Evolutionary conservation across 345 rosid species (phyloP), one percentile per base, ranked within the genome.

Genomic region (Rubroshorea leprosula): DNA sequence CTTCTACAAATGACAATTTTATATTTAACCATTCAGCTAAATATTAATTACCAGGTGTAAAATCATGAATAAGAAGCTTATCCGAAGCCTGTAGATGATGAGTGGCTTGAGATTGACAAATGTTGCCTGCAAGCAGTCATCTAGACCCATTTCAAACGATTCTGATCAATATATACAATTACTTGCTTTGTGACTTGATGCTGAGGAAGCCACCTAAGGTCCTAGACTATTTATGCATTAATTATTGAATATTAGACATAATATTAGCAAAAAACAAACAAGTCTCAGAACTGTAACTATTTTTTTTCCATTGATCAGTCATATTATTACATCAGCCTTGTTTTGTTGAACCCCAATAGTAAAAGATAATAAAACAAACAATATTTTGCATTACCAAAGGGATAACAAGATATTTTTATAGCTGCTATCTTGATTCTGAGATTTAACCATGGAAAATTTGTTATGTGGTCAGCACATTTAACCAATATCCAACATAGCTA

Each of bases 41-140:
- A 12, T 46, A 9, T 17, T 25, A 57, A 22, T 41, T 66, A 61
- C 59, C 61, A 51, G 58, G 35, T 22, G 60, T 35, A 59, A 8
- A 46, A 72, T 54, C n/a, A 47, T n/a, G 55, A 41, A 19, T 24
- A 19, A 18, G 7, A 31, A 31, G 23, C 50, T 52, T 21, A 23
- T 21, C 12, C 2, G 51, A 64, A 49, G 59, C 59, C 27, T 49
- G 48, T 6, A 60, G 38, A 19, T 53, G 44, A 22, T 6, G 21
- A 24, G 17, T 23, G 14, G 60, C 52, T 54, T 23, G 64, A 51
- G 61, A 41, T 47, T 44, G 63, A 55, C 48, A 57, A 47, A 29
- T 35, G 29, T 49, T 38, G 44, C 54, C 59, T 16, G 51, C 58
- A 69, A 18, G 57, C 47, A 65, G 41, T 50, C 41, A 56, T 41